Evolutionary conservation across 2,329 filamentous ascomycete species (phyloP), one percentile per base, ranked within the genome.

Genomic region (Westerdykella aurantiaca): DNA sequence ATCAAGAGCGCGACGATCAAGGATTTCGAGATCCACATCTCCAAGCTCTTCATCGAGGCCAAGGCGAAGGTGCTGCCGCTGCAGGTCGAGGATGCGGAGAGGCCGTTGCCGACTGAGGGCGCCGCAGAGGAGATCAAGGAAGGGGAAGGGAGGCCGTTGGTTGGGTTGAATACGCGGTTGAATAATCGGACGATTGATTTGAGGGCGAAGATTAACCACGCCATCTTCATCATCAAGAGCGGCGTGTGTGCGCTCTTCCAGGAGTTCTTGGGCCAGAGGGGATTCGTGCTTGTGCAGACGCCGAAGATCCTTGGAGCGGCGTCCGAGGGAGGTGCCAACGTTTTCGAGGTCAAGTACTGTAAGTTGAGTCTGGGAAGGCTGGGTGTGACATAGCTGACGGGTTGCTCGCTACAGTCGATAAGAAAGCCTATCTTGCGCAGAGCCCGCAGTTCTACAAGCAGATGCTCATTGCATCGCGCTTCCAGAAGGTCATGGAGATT

Each of bases 131-230:
- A 71, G 47, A 71, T 72, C 9, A 70, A 74, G 42, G 77, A 78
- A 46, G 72, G 74, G 9, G 75, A 77, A 41, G 74, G 74, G 16
- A 64, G 73, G 39, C 87, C 90, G 1, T 78, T 86, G 41, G 90
- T 94, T 23, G 85, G 81, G 48, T 81, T 97, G 67, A 81, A 83
- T 61, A 94, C 88, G 1, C 83, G 91, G 55, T 79, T 96, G 40
- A 86, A 95, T 75, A 95, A 97, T 77, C 83, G 87, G 47, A 87
- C 87, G 41, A 86, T 98, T 73, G 90, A 96, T 72, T 86, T 96
- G 64, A 84, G 93, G 45, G 87, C 88, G 1, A 88, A 89, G 49
- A 85, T 94, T 49, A 94, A 93, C 71, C 88, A 94, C 66, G 88
- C 90, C 46, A 88, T 89, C 60, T 91, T 91, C 75, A 69, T 75